Evolutionary conservation across 2,329 filamentous ascomycete species (phyloP).

Genomic region (Phyllosticta citriasiana): DNA sequence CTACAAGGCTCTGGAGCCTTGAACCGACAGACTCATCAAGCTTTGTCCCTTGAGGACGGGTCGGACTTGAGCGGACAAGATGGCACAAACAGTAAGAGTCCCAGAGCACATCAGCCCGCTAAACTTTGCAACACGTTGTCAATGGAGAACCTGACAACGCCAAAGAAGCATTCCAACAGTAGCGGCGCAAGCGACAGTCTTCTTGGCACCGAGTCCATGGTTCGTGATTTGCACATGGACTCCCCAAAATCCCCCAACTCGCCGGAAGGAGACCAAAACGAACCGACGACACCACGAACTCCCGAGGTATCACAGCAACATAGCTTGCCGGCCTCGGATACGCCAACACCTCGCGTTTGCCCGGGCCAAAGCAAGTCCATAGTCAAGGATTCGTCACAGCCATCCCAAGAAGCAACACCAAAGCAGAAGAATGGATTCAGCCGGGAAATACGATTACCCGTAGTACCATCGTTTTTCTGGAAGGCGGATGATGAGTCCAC

Average conservation of each 20-base stretch:
- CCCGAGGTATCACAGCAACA: constrained; percentile 9
- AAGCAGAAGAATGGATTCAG: constrained; percentile 27
- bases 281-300: constrained; percentile 26
- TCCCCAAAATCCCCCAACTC: constrained; percentile 33
- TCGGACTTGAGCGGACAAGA: constrained; percentile 8
- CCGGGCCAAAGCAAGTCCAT: background rate
- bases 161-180: constrained; percentile 3
- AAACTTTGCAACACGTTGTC: constrained; percentile 5
- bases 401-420: constrained; percentile 24
- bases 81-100: constrained; percentile 11
- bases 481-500: constrained; percentile 34
- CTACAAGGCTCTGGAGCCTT: constrained; percentile 44
- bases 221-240: constrained; percentile 40
- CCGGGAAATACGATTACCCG: constrained; percentile 34
- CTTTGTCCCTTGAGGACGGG: constrained; percentile 17
- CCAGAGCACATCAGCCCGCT: constrained; percentile 10
- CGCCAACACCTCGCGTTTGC: background rate
- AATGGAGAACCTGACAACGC: constrained; percentile 2
- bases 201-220: constrained; percentile 38
- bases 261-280: constrained; percentile 23
- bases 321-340: constrained; percentile 22
- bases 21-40: constrained; percentile 20
- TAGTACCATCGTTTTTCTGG: constrained; percentile 36
- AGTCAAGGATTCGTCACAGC: constrained; percentile 4
- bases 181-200: constrained; percentile 27